A percentile compares a stretch with the other conserved stretches of the same genome.
Conservation (phyloP, 768 basidiomycete genomes). For the Phlebiopsis gigantea region DNA sequence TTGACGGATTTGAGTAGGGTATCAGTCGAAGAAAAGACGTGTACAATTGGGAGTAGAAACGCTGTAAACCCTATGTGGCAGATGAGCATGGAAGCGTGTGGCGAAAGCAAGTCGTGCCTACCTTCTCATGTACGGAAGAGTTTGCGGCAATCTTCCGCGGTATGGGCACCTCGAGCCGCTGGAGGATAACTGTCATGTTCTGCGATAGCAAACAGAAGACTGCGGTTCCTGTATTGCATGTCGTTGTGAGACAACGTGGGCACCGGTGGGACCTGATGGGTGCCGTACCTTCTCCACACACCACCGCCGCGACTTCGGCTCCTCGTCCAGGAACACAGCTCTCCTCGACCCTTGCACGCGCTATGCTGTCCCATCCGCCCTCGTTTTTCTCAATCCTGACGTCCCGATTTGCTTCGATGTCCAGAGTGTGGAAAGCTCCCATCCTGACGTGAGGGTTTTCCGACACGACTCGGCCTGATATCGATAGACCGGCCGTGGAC, state of each 20-base stretch:
- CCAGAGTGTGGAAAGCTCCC: slow-evolving; percentile 92
- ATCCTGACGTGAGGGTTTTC: slow-evolving; percentile 90
- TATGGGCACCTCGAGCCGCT: slow-evolving; percentile 83
- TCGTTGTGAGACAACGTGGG: not conserved
- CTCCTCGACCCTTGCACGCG: slow-evolving; percentile 76
- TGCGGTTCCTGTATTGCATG: slow-evolving; percentile 53
- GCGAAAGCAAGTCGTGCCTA: not conserved
- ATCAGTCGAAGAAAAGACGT: slow-evolving; percentile 87
- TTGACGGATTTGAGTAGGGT: slow-evolving; percentile 64
- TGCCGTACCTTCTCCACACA: slow-evolving; percentile 79
- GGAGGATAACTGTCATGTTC: slow-evolving; percentile 92
- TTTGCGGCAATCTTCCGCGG: slow-evolving; percentile 87
- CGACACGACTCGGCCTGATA: slow-evolving; percentile 77
- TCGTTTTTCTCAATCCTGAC: slow-evolving; percentile 88
- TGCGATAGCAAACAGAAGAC: slow-evolving; percentile 93
- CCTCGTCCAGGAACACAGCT: slow-evolving; percentile 90
- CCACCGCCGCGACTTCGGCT: slow-evolving; percentile 93
- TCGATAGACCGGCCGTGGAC: slow-evolving; percentile 62
- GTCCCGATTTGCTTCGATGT: slow-evolving; percentile 87
- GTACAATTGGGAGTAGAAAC: slow-evolving; percentile 82
- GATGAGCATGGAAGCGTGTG: not conserved
- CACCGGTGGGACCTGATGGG: not conserved
- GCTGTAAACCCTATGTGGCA: slow-evolving; percentile 51
- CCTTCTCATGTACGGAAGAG: slow-evolving; percentile 83
- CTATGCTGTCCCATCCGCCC: slow-evolving; percentile 80